phyloP scores from a whole-genome alignment of 2,329 filamentous ascomycete genomes.

The Paecilomyces sp. region DNA sequence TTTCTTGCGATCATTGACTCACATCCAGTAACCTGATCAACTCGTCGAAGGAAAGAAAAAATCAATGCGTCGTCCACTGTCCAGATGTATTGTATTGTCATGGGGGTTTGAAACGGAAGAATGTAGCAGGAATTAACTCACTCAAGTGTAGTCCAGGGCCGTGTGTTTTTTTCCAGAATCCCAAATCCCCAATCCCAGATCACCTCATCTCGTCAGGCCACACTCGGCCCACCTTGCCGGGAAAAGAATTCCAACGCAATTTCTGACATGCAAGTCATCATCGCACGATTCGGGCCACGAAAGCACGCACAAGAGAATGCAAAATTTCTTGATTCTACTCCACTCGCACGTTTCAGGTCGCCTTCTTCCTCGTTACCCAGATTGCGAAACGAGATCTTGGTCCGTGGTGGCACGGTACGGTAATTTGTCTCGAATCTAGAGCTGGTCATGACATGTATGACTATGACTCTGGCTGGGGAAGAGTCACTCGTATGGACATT shows the following conservation, averaged over 20 bases:
- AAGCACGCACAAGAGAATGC: not conserved
- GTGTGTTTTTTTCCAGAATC: not conserved
- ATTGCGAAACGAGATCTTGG: too few relatives aligned
- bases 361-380: too few relatives aligned
- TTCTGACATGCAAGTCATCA: not conserved
- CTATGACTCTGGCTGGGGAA: too few relatives aligned
- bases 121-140: not conserved
- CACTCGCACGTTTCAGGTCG: not conserved
- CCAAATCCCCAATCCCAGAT: not conserved
- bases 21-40: too few relatives aligned
- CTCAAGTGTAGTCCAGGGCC: not conserved
- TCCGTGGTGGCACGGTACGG: too few relatives aligned
- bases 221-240: not conserved
- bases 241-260: not conserved
- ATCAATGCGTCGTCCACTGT: not conserved
- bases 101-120: not conserved
- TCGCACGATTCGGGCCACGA: not conserved
- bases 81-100: not conserved
- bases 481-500: too few relatives aligned
- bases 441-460: not conserved
- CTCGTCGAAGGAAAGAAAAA: too few relatives aligned
- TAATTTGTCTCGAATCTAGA: not conserved
- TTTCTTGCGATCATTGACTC: too few relatives aligned
- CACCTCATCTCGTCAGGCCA: not conserved
- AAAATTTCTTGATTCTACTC: not conserved